Conservation (phyloP, 108 stramenopile genomes). For the Stephanodiscus minutulus region DNA sequence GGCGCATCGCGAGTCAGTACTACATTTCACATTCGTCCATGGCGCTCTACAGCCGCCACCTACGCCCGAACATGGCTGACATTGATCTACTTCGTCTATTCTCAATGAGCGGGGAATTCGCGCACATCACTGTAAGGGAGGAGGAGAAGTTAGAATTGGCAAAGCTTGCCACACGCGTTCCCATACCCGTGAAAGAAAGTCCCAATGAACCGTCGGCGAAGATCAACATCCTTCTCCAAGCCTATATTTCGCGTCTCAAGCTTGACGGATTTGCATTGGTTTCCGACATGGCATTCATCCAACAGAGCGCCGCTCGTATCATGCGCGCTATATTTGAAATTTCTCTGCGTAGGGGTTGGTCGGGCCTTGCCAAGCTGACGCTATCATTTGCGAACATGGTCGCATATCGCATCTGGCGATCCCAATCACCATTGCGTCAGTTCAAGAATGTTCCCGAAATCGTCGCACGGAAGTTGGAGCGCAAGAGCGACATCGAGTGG, state of each 20-base stretch:
- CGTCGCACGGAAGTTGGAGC: conserved; percentile 93
- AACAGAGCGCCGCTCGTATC: conserved; percentile 96
- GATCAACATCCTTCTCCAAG: conserved; percentile 97
- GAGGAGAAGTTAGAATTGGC: conserved; percentile 98
- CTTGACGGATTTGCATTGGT: conserved; percentile 98
- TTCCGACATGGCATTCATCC: conserved; percentile 98
- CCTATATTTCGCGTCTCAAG: conserved; percentile 96
- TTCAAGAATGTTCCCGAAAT: conserved; percentile 92
- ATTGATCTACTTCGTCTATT: conserved; percentile 98
- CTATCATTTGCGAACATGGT: conserved; percentile 96
- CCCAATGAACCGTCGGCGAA: conserved; percentile 94
- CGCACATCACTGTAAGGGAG: conserved; percentile 94
- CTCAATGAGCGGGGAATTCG: conserved; percentile 95
- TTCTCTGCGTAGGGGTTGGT: conserved; percentile 94
- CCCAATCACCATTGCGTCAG: conserved; percentile 96
- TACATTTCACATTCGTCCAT: conserved; percentile 97
- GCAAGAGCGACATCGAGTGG: conserved; percentile 96
- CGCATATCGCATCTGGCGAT: conserved; percentile 91
- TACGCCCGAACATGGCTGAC: conserved; percentile 96
- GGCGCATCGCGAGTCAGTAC: conserved; percentile 96
- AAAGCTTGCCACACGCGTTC: conserved; percentile 94
- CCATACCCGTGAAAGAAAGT: conserved; percentile 97
- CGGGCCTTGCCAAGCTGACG: conserved; percentile 87
- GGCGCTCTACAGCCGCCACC: conserved; percentile 93
- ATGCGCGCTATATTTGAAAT: conserved; percentile 98